These are phyloP conservation scores for Petrea volubilis DNA, from an alignment of 257 asterid species.

Conservation along the genomic window DNA sequence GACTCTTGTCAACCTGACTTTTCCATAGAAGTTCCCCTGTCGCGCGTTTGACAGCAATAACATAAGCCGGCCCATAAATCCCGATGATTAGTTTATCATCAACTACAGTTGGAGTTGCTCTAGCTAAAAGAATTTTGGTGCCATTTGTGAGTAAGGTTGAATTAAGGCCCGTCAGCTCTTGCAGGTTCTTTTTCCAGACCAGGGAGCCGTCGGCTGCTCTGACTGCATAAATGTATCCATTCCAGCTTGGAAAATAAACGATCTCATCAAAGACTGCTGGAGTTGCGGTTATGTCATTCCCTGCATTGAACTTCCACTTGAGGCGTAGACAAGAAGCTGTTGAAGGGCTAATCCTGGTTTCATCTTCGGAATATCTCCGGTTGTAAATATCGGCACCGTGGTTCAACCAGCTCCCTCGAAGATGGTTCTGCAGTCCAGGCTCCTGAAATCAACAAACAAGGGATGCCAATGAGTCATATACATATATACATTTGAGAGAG, in stretches of 20 bases:
- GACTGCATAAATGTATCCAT: conserved; percentile 50
- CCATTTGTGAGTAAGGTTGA: conserved; percentile 18
- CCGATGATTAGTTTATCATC: conserved; percentile 43
- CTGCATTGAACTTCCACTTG: conserved; percentile 51
- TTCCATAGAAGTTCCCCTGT: conserved; percentile 53
- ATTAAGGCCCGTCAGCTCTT: conserved; percentile 37
- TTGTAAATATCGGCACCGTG: conserved; percentile 61
- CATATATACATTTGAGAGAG: too few relatives aligned
- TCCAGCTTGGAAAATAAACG: conserved; percentile 55
- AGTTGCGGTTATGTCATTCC: conserved; percentile 39
- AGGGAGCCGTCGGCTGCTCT: conserved; percentile 42
- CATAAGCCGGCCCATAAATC: conserved; percentile 51
- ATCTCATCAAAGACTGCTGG: conserved; percentile 38
- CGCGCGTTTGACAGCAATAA: conserved; percentile 38
- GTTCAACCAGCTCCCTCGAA: conserved; percentile 39
- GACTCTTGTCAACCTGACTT: conserved; percentile 45
- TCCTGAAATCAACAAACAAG: too few relatives aligned
- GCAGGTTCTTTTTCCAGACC: conserved; percentile 42
- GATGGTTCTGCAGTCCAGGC: neutral
- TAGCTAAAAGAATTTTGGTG: conserved; percentile 25
- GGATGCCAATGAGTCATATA: neutral
- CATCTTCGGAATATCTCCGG: conserved; percentile 36
- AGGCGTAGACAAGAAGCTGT: conserved; percentile 37
- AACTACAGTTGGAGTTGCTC: conserved; percentile 51
- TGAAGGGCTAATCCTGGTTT: conserved; percentile 39